Base-by-base conservation (phyloP, 345 rosid genomes). In the Aquilaria malaccensis region DNA sequence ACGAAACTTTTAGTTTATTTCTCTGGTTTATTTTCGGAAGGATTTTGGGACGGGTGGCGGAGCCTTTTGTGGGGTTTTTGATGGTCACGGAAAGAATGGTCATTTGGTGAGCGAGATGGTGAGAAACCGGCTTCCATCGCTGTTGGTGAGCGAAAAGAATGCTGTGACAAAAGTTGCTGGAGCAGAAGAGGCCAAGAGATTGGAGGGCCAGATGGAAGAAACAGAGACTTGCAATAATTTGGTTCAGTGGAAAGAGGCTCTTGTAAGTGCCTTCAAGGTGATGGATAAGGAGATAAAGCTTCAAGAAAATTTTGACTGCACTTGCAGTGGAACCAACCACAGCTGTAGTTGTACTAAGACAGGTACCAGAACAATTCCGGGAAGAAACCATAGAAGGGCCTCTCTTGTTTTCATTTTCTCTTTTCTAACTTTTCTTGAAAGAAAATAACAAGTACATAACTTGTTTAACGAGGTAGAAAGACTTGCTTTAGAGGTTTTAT, bases 41-140 rank as follows among this genome's bases (percentile, higher is more conserved):
- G 90, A 85, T 2, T 88, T 83, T 72, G 96, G 90, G 70, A 64
- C 49, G 55, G 76, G 76, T 62, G 79, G 67, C 45, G 93, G 86
- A 67, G 83, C 66, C 0, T 73, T 87, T 15, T 81, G 85, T 65
- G 95, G 82, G 53, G 95, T 92, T 29, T 89, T 87, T 70, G 98
- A 92, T 65, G 98, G 98, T 13, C 97, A 92, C 72, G 98, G 98
- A 74, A 77, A 74, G 62, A 83, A 71, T 51, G 98, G 98, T 59
- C 88, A 87, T 11, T 13, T 71, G 0, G 82, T 87, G 60, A 87
- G 97, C 82, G 85, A 79, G 71, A 71, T 69, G 45, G 95, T 85
- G 31, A 81, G 87, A 58, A 79, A 85, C 45, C 76, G 76, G 30
- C 74, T 87, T 74, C 85, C 96, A 45, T 67, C 81, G 2, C 77